Evolutionary conservation across 192 early-diverging fungal species (phyloP).

Genomic region (Geranomyces variabilis): DNA sequence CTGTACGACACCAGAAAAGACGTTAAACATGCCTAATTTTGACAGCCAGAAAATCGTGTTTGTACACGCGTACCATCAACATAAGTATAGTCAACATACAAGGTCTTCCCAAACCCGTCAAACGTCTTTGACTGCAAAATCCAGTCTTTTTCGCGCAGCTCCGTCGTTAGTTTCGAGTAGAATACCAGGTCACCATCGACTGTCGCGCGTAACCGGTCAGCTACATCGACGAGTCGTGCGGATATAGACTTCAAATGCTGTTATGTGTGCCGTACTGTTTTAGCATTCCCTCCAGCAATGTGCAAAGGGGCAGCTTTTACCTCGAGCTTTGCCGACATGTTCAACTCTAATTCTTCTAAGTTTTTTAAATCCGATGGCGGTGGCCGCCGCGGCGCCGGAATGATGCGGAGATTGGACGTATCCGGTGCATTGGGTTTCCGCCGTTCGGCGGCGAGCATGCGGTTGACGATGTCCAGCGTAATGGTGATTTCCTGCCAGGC

Average conservation of each 20-base stretch:
- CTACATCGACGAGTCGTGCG: neutral
- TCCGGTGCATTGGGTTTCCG: neutral
- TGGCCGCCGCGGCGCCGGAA: neutral
- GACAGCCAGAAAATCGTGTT: neutral
- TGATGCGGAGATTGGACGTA: conserved; percentile 1
- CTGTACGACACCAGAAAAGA: neutral
- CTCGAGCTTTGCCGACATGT: conserved; percentile 11
- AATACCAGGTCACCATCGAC: neutral
- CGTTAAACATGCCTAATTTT: neutral
- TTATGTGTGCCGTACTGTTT: too few relatives aligned
- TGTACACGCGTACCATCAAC: neutral
- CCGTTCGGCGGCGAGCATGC: conserved; percentile 3
- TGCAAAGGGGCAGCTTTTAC: too few relatives aligned
- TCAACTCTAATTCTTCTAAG: neutral
- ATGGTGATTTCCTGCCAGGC: conserved; percentile 12
- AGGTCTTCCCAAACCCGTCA: conserved; percentile 6
- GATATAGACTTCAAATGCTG: conserved; percentile 12
- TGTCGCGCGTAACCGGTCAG: neutral
- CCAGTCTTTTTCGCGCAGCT: conserved; percentile 13
- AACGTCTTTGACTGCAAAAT: conserved; percentile 19
- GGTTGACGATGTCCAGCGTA: conserved; percentile 14
- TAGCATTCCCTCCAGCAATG: too few relatives aligned
- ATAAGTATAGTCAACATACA: conserved; percentile 18
- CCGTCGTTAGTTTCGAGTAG: neutral
- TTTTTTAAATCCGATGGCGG: neutral